Base-by-base conservation (phyloP, 1,284 basidiomycete species). In the Cutaneotrichosporon sp. region DNA sequence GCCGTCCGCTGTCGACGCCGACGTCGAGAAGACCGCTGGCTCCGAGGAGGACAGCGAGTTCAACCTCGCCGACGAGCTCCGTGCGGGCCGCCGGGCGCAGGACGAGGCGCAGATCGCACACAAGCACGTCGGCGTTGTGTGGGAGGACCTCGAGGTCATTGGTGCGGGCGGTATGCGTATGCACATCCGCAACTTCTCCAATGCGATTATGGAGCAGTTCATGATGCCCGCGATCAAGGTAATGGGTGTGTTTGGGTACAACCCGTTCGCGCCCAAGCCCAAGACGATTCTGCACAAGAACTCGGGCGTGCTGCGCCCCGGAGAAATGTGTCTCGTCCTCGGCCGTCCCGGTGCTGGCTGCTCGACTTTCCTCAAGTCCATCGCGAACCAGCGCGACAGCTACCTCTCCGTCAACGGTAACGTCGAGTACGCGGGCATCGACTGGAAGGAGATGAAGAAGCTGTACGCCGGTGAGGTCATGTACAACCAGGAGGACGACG, bases 71-170 rank as follows among this genome's bases (percentile, higher is more conserved):
- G 86, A 86, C 48, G 90, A 88, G 63, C 79, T 94, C 16, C 79
- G 81, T 9, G 82, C 82, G 3, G 83, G 81, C 25, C 84, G 84
- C 61, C 81, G 85, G 55, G 81, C 81, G 6, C 78, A 81, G 52
- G 83, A 88, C 55, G 71, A 77, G 25, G 84, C 85, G 6, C 88
- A 87, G 5, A 86, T 91, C 64, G 82, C 83, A 63, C 84, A 85
- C 71, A 93, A 93, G 77, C 82, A 84, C 59, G 86, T 90, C 32
- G 88, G 88, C 32, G 86, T 73, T 11, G 52, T 68, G 19, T 73
- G 71, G 71, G 70, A 73, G 37, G 67, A 73, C 49, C 59, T 71
- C 33, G 79, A 84, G 52, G 89, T 91, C 42, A 77, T 84, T 17
- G 87, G 85, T 25, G 69, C 79, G 2, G 88, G 87, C 24, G 84